These are phyloP conservation scores for Sinapis alba DNA, from an alignment of 441 rosid genomes.

Conservation along the genomic window DNA sequence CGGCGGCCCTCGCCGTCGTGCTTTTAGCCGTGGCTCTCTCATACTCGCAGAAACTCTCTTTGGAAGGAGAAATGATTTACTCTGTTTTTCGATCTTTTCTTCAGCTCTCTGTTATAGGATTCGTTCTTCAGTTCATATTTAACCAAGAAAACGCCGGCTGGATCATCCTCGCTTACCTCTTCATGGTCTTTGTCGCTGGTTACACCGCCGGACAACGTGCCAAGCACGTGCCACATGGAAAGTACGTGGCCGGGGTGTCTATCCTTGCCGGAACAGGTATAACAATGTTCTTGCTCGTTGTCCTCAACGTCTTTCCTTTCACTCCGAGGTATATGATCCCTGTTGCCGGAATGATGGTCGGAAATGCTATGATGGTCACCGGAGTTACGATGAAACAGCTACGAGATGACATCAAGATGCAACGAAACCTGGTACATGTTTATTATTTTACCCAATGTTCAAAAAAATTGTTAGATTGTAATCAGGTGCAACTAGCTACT, in stretches of 20 bases:
- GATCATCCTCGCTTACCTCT: conserved; percentile 82
- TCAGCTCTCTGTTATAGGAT: conserved; percentile 86
- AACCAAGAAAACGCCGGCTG: conserved; percentile 50
- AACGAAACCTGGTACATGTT: conserved; percentile 55
- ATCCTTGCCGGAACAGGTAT: conserved; percentile 70
- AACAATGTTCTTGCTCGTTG: conserved; percentile 70
- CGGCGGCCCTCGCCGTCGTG: conserved; percentile 74
- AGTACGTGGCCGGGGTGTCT: conserved; percentile 76
- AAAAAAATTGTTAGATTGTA: neutral
- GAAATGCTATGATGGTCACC: conserved; percentile 87
- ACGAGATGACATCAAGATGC: conserved; percentile 79
- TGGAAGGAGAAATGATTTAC: conserved; percentile 78
- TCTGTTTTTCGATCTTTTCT: conserved; percentile 72
- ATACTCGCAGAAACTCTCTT: conserved; percentile 55
- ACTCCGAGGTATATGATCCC: conserved; percentile 92
- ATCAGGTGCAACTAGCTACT: neutral
- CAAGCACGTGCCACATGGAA: conserved; percentile 74
- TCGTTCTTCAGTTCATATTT: conserved; percentile 87
- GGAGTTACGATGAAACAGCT: conserved; percentile 91
- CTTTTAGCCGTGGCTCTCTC: conserved; percentile 70
- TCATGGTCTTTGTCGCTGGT: conserved; percentile 90
- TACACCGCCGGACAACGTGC: conserved; percentile 90
- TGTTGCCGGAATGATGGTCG: conserved; percentile 92
- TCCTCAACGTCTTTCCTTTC: conserved; percentile 80
- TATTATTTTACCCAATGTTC: neutral